phyloP scores from a whole-genome alignment of 2,329 filamentous ascomycete species.

The Coleophoma crateriformis region DNA sequence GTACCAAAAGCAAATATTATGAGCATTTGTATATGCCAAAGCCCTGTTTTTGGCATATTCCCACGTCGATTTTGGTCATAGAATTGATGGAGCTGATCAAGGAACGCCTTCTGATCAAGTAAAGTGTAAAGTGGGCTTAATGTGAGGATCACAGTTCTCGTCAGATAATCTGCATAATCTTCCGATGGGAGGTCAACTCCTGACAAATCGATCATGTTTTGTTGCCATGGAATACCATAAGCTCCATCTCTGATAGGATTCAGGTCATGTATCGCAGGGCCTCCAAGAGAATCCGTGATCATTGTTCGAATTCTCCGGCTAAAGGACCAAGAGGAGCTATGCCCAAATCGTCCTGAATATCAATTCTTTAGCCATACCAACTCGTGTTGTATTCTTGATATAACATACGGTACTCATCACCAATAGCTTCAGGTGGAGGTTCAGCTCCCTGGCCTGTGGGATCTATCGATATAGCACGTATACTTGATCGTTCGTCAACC shows the following conservation, averaged over 20 bases:
- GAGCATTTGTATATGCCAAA: background rate
- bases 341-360: background rate
- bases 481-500: background rate
- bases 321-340: background rate
- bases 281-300: background rate
- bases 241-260: background rate
- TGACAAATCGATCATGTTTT: background rate
- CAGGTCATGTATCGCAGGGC: background rate
- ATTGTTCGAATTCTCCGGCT: background rate
- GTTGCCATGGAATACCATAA: background rate
- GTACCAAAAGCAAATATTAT: background rate
- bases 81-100: background rate
- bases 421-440: background rate
- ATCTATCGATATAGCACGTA: too few species aligned
- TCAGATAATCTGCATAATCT: background rate
- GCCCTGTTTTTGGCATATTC: background rate
- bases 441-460: too few species aligned
- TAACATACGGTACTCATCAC: background rate
- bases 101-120: background rate
- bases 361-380: background rate
- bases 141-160: background rate
- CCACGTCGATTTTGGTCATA: background rate
- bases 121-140: background rate
- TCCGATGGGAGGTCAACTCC: background rate
- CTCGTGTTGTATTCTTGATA: background rate